Evolutionary conservation across 163 green algal species (phyloP), one percentile per base, ranked within the genome.

Genomic region (Volvox carteri): DNA sequence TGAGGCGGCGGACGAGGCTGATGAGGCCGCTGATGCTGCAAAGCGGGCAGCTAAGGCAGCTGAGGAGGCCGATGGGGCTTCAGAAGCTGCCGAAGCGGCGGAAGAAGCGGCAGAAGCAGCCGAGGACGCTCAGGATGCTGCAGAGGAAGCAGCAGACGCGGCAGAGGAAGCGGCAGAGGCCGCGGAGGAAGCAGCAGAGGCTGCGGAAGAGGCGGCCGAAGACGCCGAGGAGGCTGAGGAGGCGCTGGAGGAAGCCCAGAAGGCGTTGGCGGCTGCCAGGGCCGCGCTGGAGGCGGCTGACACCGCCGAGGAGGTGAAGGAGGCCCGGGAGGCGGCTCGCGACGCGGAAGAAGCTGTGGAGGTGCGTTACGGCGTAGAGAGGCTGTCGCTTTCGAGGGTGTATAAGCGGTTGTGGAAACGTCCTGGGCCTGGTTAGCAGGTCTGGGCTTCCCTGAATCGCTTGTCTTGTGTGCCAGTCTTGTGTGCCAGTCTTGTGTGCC

Each of bases 111-210:
- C 23, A 4, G 73, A 60, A 0, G 73, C 73, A 14, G 42, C 73
- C 11, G 73, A 60, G 23, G 73, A 60, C 12, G 73, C 42, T 23
- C 30, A 28, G 23, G 73, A 60, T 25, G 42, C 73, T 30, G 73
- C 73, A 28, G 73, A 60, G 28, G 73, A 80, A 8, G 73, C 42
- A n/a, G 73, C 25, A 4, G 42, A 60, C 39, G 73, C 73, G 19
- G 73, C 73, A 1, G 73, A 65, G 46, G 73, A 80, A 8, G 73
- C 73, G n/a, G 42, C 73, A 12, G 73, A 65, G 44, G 73, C 73
- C 41, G 73, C 73, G 21, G 44, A 80, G 14, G 73, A 80, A 25
- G 73, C 73, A 4, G 42, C 73, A 9, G 73, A 80, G 42, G 73
- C 73, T 30, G 73, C 73, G 12, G 73, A 80, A 25, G 73, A 80